Evolutionary conservation across 805 yeast genomes (phyloP).

Genomic region (Kodamaea fukazawae): DNA sequence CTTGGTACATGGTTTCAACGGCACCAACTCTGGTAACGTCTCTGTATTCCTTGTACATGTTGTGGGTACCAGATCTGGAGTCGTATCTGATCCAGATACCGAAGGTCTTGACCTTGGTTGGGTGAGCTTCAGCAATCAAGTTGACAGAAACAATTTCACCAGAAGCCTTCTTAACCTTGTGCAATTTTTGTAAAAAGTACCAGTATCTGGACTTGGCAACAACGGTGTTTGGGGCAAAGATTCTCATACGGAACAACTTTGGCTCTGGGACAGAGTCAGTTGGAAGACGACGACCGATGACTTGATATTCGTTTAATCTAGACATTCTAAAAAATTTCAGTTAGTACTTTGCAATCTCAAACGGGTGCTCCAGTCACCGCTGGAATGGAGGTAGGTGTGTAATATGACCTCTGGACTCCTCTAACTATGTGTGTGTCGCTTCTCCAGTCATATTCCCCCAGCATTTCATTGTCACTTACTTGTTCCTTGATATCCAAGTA

Average conservation of each 20-base stretch:
- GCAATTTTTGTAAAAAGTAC: slow-evolving; percentile 99
- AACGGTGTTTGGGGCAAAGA: slow-evolving; percentile 98
- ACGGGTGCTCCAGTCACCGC: neutral
- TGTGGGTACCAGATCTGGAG: slow-evolving; percentile 99
- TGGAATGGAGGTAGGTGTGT: neutral
- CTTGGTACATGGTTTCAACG: slow-evolving; percentile 97
- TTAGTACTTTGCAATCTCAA: slow-evolving; percentile 7
- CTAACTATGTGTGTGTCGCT: neutral
- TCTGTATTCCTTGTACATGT: slow-evolving; percentile 99
- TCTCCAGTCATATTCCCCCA: neutral
- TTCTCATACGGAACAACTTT: slow-evolving; percentile 99
- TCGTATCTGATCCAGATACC: slow-evolving; percentile 99
- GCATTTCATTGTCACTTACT: slow-evolving; percentile 7
- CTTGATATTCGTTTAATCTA: slow-evolving; percentile 98
- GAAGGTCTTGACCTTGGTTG: slow-evolving; percentile 99
- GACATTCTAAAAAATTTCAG: slow-evolving; percentile 52
- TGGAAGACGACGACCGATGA: slow-evolving; percentile 99
- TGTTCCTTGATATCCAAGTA: slow-evolving; percentile 9
- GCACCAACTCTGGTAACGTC: slow-evolving; percentile 99
- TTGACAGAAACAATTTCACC: slow-evolving; percentile 98
- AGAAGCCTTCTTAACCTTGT: slow-evolving; percentile 99
- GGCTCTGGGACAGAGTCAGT: slow-evolving; percentile 99
- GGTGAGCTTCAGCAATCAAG: slow-evolving; percentile 89
- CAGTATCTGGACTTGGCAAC: slow-evolving; percentile 99
- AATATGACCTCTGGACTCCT: neutral